Percentiles rank a stretch among this genome's conserved stretches.
Conservation (phyloP, 2,329 filamentous ascomycete genomes). For the Hymenoscyphus fructigenus region DNA sequence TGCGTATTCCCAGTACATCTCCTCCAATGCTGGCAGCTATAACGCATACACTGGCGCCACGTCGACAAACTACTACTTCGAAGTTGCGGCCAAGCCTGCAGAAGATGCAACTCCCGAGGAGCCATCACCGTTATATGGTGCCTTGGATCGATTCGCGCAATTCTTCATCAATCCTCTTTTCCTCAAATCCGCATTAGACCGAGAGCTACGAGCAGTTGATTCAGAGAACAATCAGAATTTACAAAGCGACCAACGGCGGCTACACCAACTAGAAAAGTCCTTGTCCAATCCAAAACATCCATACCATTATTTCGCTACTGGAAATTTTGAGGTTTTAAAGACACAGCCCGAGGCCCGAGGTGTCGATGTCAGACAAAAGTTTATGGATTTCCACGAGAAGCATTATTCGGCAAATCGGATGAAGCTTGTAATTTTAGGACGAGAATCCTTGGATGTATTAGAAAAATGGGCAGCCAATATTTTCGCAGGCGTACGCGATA, state of each 20-base stretch:
- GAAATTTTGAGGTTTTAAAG: conserved; percentile 68
- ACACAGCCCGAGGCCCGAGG: conserved; percentile 66
- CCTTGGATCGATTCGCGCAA: conserved; percentile 71
- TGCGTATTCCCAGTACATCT: conserved; percentile 90
- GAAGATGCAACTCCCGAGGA: conserved; percentile 59
- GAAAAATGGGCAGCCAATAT: conserved; percentile 68
- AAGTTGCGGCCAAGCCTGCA: conserved; percentile 81
- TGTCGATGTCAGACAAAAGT: conserved; percentile 68
- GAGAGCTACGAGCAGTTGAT: conserved; percentile 70
- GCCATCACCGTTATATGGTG: conserved; percentile 66
- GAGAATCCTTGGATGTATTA: conserved; percentile 64
- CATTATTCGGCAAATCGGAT: conserved; percentile 75
- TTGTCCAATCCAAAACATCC: conserved; percentile 69
- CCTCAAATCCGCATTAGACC: conserved; percentile 67
- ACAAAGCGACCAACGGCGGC: conserved; percentile 69
- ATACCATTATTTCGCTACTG: conserved; percentile 72
- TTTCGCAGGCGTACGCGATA: conserved; percentile 66
- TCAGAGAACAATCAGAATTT: conserved; percentile 81
- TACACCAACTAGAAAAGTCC: conserved; percentile 70
- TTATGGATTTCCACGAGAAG: conserved; percentile 69
- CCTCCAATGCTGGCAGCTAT: conserved; percentile 83
- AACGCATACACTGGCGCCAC: conserved; percentile 94
- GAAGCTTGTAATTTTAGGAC: conserved; percentile 69
- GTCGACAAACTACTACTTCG: conserved; percentile 97
- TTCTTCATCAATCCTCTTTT: conserved; percentile 74